Evolutionary conservation across 164 flowering plant genomes (phyloP), one percentile per base, ranked within the genome.

Genomic region (Saururus chinensis): DNA sequence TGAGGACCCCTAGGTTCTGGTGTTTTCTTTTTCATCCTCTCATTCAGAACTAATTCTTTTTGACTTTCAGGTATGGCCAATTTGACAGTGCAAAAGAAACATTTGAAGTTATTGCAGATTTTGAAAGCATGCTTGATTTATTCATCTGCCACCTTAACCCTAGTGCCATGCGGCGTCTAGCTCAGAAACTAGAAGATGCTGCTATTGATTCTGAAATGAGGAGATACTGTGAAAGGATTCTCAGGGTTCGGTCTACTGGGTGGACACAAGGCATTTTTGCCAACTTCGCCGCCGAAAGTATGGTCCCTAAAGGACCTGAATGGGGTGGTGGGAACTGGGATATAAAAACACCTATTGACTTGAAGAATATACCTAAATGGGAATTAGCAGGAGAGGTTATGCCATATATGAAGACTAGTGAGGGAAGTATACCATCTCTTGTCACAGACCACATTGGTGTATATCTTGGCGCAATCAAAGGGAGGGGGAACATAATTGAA

Each of bases 311-410:
- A 73, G 99, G 99, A 54, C 82, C 93, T 51, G 99, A 95, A 76
- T 95, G 99, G 99, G 99, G 97, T 66, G 99, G 99, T 66, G 99
- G 96, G 30, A 91, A 95, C 82, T 95, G 99, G 99, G 99, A 95
- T 68, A 91, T 95, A 70, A 95, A 91, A 73, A 95, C 97, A 41
- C 93, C 95, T 5, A 77, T 74, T 54, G 79, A 74, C 63, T 57
- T 80, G 67, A 95, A 95, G 78, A 77, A 63, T 66, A 87, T 89
- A 70, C 96, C 97, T 65, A 91, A 89, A 70, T 95, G 99, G 99
- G 93, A 81, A 64, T 70, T 95, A 59, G 99, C 96, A 51, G 95
- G 84, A 57, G 97, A 91, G 77, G 99, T 95, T 66, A 83, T 79
- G 83, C 99, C 99, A 54, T 95, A 95, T 75, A 95, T 95, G 99